These are phyloP conservation scores for Aegilops tauschii DNA, from an alignment of 176 grass and related monocot genomes.

Conservation along the genomic window DNA sequence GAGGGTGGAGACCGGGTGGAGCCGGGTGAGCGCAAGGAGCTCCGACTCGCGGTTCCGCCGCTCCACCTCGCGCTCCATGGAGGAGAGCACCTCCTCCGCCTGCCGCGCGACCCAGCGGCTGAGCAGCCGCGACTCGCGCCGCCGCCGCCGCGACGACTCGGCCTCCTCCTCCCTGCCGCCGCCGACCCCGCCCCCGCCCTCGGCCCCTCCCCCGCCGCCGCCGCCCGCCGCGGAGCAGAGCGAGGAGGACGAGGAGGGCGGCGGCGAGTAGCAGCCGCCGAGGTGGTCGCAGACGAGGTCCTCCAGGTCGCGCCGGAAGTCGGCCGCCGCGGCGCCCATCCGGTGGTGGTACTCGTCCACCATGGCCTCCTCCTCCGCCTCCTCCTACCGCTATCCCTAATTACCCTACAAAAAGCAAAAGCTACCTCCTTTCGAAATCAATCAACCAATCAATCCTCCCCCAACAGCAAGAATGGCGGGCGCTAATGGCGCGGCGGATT, in stretches of 20 bases:
- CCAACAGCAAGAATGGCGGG: not conserved
- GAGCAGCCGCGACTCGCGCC: slow-evolving; percentile 68
- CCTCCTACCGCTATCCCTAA: slow-evolving; percentile 22
- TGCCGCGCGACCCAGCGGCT: slow-evolving; percentile 94
- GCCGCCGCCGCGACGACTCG: slow-evolving; percentile 60
- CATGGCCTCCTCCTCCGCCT: slow-evolving; percentile 6
- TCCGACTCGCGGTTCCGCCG: slow-evolving; percentile 79
- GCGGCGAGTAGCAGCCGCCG: slow-evolving; percentile 70
- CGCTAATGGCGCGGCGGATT: not conserved
- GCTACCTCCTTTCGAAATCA: not conserved
- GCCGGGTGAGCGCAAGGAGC: slow-evolving; percentile 79
- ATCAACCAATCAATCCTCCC: not conserved
- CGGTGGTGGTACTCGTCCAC: slow-evolving; percentile 57
- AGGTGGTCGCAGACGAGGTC: slow-evolving; percentile 97
- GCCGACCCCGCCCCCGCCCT: slow-evolving; percentile 6
- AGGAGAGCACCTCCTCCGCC: slow-evolving; percentile 96
- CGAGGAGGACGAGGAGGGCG: slow-evolving; percentile 61
- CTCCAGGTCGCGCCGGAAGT: slow-evolving; percentile 96
- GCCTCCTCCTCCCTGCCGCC: slow-evolving; percentile 28
- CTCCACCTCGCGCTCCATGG: slow-evolving; percentile 86
- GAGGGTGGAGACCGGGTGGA: slow-evolving; percentile 88
- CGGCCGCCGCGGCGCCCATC: slow-evolving; percentile 68
- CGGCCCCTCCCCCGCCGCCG: not conserved
- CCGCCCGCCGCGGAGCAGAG: slow-evolving; percentile 22
- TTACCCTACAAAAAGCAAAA: slow-evolving; percentile 14